A percentile compares a stretch with the other conserved stretches of the same genome.
phyloP scores from a whole-genome alignment of 176 grass and related monocot genomes.

The Cenchrus fungigraminus region DNA sequence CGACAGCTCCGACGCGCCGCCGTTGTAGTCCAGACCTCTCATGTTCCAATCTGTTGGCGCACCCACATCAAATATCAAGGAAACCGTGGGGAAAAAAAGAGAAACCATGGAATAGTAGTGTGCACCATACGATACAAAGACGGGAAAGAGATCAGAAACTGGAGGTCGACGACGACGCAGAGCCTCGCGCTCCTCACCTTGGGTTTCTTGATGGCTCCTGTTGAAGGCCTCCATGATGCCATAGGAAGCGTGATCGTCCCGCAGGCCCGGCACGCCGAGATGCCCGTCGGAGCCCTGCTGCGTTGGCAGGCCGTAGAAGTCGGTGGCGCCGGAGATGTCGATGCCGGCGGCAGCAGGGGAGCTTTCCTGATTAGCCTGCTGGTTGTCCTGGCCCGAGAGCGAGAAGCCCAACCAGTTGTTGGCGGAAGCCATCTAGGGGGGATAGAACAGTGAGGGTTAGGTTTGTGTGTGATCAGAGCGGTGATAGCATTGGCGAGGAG shows the following conservation, averaged over 20 bases:
- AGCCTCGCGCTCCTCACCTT: constrained; percentile 44
- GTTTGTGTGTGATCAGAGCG: constrained; percentile 38
- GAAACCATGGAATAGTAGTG: constrained; percentile 2
- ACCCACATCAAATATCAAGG: constrained; percentile 46
- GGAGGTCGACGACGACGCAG: background rate
- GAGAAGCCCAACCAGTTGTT: constrained; percentile 86
- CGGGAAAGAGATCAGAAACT: background rate
- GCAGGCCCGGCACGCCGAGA: constrained; percentile 31
- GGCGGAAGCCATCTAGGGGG: constrained; percentile 54
- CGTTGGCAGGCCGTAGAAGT: constrained; percentile 49
- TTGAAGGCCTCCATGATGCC: constrained; percentile 61
- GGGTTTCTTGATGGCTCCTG: constrained; percentile 45
- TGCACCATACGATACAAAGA: constrained; percentile 20
- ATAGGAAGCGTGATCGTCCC: constrained; percentile 48
- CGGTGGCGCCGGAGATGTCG: constrained; percentile 49
- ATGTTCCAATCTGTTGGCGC: constrained; percentile 77
- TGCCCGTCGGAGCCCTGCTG: constrained; percentile 36
- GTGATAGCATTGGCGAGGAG: constrained; percentile 39
- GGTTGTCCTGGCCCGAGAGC: constrained; percentile 62
- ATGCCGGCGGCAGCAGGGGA: constrained; percentile 43
- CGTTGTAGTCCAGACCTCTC: constrained; percentile 68
- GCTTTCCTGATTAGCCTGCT: constrained; percentile 51
- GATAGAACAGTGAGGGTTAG: constrained; percentile 36
- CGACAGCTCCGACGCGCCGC: constrained; percentile 76
- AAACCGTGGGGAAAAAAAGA: background rate